These are phyloP conservation scores for Cairneyella variabilis DNA, from an alignment of 495 filamentous ascomycete species.

Conservation along the genomic window DNA sequence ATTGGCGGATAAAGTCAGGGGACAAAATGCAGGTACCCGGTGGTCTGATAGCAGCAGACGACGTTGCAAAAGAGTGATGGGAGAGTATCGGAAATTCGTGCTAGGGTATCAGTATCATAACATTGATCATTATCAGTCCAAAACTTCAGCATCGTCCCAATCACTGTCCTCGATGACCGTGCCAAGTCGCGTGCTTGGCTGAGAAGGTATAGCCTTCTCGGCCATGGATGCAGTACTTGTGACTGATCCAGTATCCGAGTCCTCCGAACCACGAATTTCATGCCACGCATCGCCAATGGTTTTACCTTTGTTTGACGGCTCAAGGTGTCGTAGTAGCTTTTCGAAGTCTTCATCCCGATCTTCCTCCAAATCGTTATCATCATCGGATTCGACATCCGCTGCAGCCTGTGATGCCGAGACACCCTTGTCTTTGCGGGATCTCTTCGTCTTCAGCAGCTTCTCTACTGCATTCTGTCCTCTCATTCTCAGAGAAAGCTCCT, in stretches of 20 bases:
- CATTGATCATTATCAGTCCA: slow-evolving; percentile 28
- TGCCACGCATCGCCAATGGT: slow-evolving; percentile 22
- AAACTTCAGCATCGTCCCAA: slow-evolving; percentile 45
- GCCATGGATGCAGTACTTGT: slow-evolving; percentile 34
- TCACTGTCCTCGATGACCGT: slow-evolving; percentile 61
- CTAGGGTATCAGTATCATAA: not conserved
- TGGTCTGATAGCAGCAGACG: too few relatives aligned
- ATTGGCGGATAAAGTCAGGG: not conserved
- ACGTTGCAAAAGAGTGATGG: too few relatives aligned
- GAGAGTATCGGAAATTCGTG: too few relatives aligned
- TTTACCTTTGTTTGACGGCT: slow-evolving; percentile 16
- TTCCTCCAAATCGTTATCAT: slow-evolving; percentile 17
- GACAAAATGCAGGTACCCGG: not conserved
- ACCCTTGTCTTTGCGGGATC: slow-evolving; percentile 10
- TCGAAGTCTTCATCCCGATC: too few relatives aligned
- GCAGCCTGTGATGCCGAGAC: slow-evolving; percentile 3
- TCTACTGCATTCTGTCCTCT: slow-evolving; percentile 64
- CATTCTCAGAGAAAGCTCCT: slow-evolving; percentile 68
- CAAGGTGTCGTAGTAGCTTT: slow-evolving; percentile 23
- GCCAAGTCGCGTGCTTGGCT: slow-evolving; percentile 22
- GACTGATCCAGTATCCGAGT: slow-evolving; percentile 30
- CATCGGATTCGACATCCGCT: slow-evolving; percentile 10
- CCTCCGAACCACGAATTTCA: slow-evolving; percentile 24
- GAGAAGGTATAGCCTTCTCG: slow-evolving; percentile 23
- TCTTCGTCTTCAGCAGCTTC: slow-evolving; percentile 54